Evolutionary conservation across 2,329 filamentous ascomycete species (phyloP).

Genomic region (Colletotrichum eleusines): DNA sequence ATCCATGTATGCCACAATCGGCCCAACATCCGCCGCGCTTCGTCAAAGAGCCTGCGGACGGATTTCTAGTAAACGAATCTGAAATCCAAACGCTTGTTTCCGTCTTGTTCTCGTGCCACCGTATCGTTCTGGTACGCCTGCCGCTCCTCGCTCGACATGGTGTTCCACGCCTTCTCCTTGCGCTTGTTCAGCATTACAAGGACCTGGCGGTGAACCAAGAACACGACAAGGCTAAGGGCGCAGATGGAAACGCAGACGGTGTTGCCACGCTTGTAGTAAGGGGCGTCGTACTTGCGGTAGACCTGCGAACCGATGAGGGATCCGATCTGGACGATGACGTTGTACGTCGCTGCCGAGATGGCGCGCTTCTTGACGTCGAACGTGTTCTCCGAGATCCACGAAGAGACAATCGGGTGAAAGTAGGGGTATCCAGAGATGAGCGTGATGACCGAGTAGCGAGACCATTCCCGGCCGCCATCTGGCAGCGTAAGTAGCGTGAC

Average conservation of each 20-base stretch:
- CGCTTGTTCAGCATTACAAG: slow-evolving; percentile 53
- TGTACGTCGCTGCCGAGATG: slow-evolving; percentile 64
- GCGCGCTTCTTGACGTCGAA: slow-evolving; percentile 64
- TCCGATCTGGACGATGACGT: slow-evolving; percentile 60
- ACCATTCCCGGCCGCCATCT: slow-evolving; percentile 61
- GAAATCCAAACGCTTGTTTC: slow-evolving; percentile 56
- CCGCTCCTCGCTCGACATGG: slow-evolving; percentile 55
- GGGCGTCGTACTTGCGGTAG: slow-evolving; percentile 64
- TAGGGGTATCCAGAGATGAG: slow-evolving; percentile 69
- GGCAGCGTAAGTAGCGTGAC: slow-evolving; percentile 59
- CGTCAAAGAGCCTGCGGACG: neutral
- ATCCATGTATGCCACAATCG: neutral
- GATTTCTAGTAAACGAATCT: slow-evolving; percentile 34
- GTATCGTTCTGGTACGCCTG: slow-evolving; percentile 52
- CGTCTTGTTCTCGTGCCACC: slow-evolving; percentile 57
- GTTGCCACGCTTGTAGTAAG: slow-evolving; percentile 70
- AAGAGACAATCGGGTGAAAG: slow-evolving; percentile 66
- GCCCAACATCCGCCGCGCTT: neutral
- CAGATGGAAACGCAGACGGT: slow-evolving; percentile 66
- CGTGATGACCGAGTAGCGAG: slow-evolving; percentile 62
- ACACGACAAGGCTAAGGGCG: slow-evolving; percentile 61
- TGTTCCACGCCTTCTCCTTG: slow-evolving; percentile 54
- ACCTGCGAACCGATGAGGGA: slow-evolving; percentile 60
- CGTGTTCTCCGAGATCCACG: slow-evolving; percentile 64
- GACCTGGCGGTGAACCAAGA: slow-evolving; percentile 61